Conservation (phyloP, 2,329 filamentous ascomycete genomes). For the Xylariales sp. region DNA sequence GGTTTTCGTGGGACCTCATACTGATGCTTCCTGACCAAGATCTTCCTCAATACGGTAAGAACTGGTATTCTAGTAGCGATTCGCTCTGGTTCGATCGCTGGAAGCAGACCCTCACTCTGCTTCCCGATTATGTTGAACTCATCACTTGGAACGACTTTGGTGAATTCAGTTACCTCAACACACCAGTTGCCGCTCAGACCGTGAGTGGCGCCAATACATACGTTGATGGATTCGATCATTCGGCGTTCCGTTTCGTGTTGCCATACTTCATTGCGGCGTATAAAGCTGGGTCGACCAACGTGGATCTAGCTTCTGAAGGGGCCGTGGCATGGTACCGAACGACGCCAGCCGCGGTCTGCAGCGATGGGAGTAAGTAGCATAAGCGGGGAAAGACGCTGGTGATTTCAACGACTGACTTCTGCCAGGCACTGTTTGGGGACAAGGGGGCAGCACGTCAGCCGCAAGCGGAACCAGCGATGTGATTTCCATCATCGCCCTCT, state of each 20-base stretch:
- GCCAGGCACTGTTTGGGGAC: constrained; percentile 34
- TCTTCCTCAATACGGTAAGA: constrained; percentile 43
- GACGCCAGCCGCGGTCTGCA: constrained; percentile 27
- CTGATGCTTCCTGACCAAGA: not conserved
- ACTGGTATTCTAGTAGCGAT: constrained; percentile 53
- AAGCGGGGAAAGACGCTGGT: no score
- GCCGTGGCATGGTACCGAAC: constrained; percentile 41
- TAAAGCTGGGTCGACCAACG: constrained; percentile 36
- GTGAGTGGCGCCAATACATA: constrained; percentile 44
- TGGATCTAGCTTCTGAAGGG: constrained; percentile 24
- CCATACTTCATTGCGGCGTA: constrained; percentile 40
- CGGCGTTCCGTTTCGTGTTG: constrained; percentile 42
- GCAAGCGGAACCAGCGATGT: constrained; percentile 35
- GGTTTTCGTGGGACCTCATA: no score
- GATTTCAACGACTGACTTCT: no score
- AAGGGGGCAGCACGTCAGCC: constrained; percentile 29
- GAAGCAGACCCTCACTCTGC: constrained; percentile 44
- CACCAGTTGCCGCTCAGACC: constrained; percentile 35
- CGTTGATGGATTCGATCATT: constrained; percentile 40
- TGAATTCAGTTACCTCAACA: constrained; percentile 53
- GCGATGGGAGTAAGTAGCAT: constrained; percentile 33
- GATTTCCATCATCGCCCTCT: constrained; percentile 38
- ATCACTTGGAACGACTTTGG: constrained; percentile 58
- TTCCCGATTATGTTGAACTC: constrained; percentile 49
- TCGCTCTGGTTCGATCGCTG: constrained; percentile 53